Evolutionary conservation across 768 basidiomycete species (phyloP), one percentile per base, ranked within the genome.

Genomic region (Lactifluus subvellereus): DNA sequence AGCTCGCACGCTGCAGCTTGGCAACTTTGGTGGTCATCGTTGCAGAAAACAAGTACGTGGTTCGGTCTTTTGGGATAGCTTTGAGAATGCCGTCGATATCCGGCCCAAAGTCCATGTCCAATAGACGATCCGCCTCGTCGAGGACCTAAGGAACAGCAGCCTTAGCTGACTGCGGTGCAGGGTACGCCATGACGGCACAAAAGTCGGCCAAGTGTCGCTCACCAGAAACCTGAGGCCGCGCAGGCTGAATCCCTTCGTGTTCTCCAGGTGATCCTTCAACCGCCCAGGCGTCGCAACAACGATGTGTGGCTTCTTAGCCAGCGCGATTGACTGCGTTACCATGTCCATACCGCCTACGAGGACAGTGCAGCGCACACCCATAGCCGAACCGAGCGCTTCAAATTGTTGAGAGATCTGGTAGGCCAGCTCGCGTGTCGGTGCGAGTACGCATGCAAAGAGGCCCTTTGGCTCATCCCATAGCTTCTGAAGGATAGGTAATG

Each of bases 11-110:
- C 73, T 98, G 96, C 11, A 99, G 79, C 74, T 98, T 98, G 11
- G 91, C 93, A 4, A 99, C 94, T 76, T 98, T 98, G 14, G 93
- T 94, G 11, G 97, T 96, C 96, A 99, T 98, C 22, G 96, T 98
- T 6, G 96, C 97, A 13, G 96, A 98, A 77, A 94, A 99, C 1
- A 99, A 82, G 72, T 94, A 98, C 3, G 97, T 99, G 35, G 88
- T 91, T 11, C 97, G 84, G 69, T 98, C 95, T 70, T 86, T 91
- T 22, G 96, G 97, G 66, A 99, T 88, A 43, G 92, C 84, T 75
- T 95, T 96, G 40, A 99, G 81, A 70, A 99, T 94, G 78, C 92
- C 94, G 78, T 98, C 96, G 68, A 99, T 92, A 57, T 89, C 88
- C 52, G 89, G 88, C 20, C 93, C 94, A 67, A 98, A 98, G 73